These are phyloP conservation scores for Xerocomellus amylosporus DNA, from an alignment of 768 basidiomycete genomes.

Conservation along the genomic window DNA sequence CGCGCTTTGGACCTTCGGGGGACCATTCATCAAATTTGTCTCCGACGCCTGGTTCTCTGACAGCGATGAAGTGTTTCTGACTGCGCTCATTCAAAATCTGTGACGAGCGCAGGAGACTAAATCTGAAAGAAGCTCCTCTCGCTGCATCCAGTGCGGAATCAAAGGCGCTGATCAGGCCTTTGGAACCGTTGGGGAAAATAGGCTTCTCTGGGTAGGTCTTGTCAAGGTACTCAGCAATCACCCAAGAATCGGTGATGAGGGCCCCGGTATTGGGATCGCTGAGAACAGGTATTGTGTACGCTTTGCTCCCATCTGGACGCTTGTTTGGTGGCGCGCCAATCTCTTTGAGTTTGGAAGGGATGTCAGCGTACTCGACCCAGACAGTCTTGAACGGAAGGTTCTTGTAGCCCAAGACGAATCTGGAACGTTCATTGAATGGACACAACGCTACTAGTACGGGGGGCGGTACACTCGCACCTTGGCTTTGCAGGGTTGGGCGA, in stretches of 20 bases:
- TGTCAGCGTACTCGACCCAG: constrained; percentile 37
- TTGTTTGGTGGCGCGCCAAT: constrained; percentile 26
- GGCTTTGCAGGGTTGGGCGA: constrained; percentile 39
- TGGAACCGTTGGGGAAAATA: constrained; percentile 24
- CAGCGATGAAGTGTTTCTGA: constrained; percentile 37
- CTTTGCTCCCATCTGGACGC: constrained; percentile 15
- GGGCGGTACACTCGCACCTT: constrained; percentile 22
- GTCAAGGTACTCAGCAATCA: constrained; percentile 38
- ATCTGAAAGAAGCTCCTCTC: constrained; percentile 1
- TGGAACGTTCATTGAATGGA: constrained; percentile 4
- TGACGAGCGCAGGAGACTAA: constrained; percentile 22
- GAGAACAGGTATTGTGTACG: constrained; percentile 35
- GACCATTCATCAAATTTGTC: constrained; percentile 39
- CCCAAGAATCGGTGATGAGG: constrained; percentile 30
- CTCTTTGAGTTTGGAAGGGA: constrained; percentile 23
- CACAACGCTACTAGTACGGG: not conserved
- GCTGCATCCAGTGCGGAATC: constrained; percentile 1
- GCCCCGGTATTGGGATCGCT: constrained; percentile 31
- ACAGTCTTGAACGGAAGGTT: constrained; percentile 32
- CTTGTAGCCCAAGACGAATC: constrained; percentile 33
- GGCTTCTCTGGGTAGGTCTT: constrained; percentile 33
- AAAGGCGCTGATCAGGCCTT: constrained; percentile 24
- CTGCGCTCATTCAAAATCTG: constrained; percentile 35
- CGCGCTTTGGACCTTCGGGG: constrained; percentile 34
- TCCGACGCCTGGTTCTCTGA: constrained; percentile 33